phyloP scores from a whole-genome alignment of 495 filamentous ascomycete genomes.

The Talaromyces wortmannii region DNA sequence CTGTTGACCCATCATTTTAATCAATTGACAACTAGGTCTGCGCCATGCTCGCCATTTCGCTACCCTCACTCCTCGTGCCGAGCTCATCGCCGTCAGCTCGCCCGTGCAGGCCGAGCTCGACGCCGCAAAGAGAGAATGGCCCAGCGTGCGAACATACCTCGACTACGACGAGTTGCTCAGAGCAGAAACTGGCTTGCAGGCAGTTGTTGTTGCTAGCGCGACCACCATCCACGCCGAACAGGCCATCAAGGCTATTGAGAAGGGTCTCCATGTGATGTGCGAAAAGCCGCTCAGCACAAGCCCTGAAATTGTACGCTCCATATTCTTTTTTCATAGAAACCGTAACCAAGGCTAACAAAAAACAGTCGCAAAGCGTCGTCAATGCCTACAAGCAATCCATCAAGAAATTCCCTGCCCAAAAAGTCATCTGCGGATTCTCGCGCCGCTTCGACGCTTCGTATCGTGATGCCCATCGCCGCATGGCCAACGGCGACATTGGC shows the following conservation, averaged over 20 bases:
- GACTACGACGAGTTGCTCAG: slow-evolving; percentile 50
- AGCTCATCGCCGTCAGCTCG: slow-evolving; percentile 38
- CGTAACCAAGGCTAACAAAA: not conserved
- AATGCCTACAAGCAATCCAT: slow-evolving; percentile 31
- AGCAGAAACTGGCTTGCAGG: slow-evolving; percentile 39
- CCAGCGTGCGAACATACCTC: slow-evolving; percentile 23
- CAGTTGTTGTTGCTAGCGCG: slow-evolving; percentile 43
- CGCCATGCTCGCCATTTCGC: slow-evolving; percentile 41
- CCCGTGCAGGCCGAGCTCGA: slow-evolving; percentile 32
- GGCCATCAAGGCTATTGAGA: slow-evolving; percentile 48
- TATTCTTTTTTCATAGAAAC: not conserved
- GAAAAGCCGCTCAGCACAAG: slow-evolving; percentile 49
- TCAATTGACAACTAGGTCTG: slow-evolving; percentile 6
- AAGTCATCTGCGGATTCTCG: slow-evolving; percentile 55
- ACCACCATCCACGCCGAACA: slow-evolving; percentile 52
- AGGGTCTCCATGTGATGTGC: slow-evolving; percentile 47
- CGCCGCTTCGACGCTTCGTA: slow-evolving; percentile 52
- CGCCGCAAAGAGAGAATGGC: slow-evolving; percentile 30
- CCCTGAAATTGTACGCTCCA: slow-evolving; percentile 37
- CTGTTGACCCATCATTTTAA: no score
- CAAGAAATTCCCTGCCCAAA: slow-evolving; percentile 36
- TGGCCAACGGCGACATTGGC: slow-evolving; percentile 41
- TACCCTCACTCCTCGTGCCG: slow-evolving; percentile 33
- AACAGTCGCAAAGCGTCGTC: slow-evolving; percentile 45
- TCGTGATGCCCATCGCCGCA: slow-evolving; percentile 40